Percentiles rank a stretch among this genome's conserved stretches.
These are phyloP conservation scores for Lentinus brumalis DNA, from an alignment of 768 basidiomycete genomes.

Conservation along the genomic window DNA sequence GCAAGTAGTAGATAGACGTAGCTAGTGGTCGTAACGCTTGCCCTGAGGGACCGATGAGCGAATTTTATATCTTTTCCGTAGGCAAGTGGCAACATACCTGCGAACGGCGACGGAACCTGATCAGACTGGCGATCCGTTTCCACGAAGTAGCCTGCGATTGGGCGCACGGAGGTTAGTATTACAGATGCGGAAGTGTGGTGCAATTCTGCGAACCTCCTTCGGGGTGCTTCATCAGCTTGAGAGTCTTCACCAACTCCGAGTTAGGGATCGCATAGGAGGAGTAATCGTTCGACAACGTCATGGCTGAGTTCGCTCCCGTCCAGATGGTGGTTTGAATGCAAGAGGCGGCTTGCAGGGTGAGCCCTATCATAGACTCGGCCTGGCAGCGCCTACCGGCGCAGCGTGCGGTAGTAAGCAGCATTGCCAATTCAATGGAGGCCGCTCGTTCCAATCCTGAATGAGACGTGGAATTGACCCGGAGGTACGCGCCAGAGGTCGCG, in stretches of 20 bases:
- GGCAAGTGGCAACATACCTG: conserved; percentile 24
- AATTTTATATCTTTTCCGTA: not conserved
- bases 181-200: not conserved
- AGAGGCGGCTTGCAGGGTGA: not conserved
- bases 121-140: conserved; percentile 38
- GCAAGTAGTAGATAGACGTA: conserved; percentile 52
- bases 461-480: too few relatives aligned
- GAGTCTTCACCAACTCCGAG: conserved; percentile 27
- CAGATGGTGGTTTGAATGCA: not conserved
- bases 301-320: not conserved
- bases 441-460: too few relatives aligned
- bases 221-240: conserved; percentile 32
- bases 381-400: too few relatives aligned
- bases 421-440: too few relatives aligned
- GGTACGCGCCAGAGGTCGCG: too few relatives aligned
- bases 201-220: conserved; percentile 25
- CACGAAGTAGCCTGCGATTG: conserved; percentile 34
- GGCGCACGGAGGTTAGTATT: not conserved
- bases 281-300: not conserved
- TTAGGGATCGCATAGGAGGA: conserved; percentile 31
- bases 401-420: too few relatives aligned
- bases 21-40: conserved; percentile 36
- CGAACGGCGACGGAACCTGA: conserved; percentile 35
- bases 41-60: not conserved
- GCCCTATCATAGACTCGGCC: too few relatives aligned